These are phyloP conservation scores for Saccharomycopsis sp. DNA, from an alignment of 805 yeast genomes.

Conservation along the genomic window DNA sequence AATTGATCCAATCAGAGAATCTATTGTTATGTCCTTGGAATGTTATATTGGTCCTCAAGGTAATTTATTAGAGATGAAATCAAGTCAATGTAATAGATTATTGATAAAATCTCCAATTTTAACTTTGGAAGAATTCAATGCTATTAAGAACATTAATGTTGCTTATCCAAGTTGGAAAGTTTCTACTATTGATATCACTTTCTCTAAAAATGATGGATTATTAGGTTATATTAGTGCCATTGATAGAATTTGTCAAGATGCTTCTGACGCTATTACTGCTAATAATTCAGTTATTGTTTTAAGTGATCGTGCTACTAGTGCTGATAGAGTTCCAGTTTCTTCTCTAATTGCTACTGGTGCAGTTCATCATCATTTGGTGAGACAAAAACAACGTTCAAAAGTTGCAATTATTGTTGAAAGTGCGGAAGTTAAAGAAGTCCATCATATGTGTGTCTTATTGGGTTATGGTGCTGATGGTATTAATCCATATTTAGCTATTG, in stretches of 20 bases:
- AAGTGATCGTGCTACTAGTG: slow-evolving; percentile 59
- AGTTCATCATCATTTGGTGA: slow-evolving; percentile 91
- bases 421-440: slow-evolving; percentile 96
- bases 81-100: slow-evolving; percentile 86
- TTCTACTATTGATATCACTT: slow-evolving; percentile 80
- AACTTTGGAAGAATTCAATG: slow-evolving; percentile 62
- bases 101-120: slow-evolving; percentile 78
- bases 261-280: slow-evolving; percentile 75
- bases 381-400: slow-evolving; percentile 92
- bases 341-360: slow-evolving; percentile 94
- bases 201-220: slow-evolving; percentile 73
- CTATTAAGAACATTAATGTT: slow-evolving; percentile 62
- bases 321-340: slow-evolving; percentile 69
- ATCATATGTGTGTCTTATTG: slow-evolving; percentile 86
- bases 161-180: slow-evolving; percentile 86
- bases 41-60: slow-evolving; percentile 99
- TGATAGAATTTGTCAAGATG: slow-evolving; percentile 81
- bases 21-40: slow-evolving; percentile 93
- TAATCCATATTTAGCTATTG: slow-evolving; percentile 90
- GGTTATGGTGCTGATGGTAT: slow-evolving; percentile 98
- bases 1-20: slow-evolving; percentile 95
- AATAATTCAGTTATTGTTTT: slow-evolving; percentile 69
- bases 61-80: slow-evolving; percentile 84
- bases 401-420: slow-evolving; percentile 90
- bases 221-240: slow-evolving; percentile 79